Conservation (phyloP, 164 flowering plant species). For the Akebia trifoliata region DNA sequence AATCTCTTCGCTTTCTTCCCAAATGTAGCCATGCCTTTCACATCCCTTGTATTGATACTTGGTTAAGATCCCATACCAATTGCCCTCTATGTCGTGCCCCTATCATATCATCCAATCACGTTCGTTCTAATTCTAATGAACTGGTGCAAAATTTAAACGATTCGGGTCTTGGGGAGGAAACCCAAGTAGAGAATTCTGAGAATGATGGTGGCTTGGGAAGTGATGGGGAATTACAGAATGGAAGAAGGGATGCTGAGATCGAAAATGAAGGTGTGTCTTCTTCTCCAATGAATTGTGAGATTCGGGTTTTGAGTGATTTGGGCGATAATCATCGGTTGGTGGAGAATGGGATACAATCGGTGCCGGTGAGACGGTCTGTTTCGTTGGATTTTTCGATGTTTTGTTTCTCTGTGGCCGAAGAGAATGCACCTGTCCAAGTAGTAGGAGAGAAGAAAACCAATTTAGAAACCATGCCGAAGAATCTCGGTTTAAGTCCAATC, state of each 20-base stretch:
- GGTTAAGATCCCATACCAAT: conserved; percentile 58
- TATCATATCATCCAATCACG: conserved; percentile 21
- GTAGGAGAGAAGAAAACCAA: conserved; percentile 9
- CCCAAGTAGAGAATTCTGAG: conserved; percentile 24
- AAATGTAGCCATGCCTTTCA: conserved; percentile 79
- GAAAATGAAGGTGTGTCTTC: conserved; percentile 4
- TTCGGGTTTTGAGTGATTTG: conserved; percentile 31
- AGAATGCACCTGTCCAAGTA: conserved; percentile 11
- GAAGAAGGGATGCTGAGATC: too few relatives aligned
- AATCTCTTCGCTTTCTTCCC: conserved; percentile 52
- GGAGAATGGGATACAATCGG: conserved; percentile 23
- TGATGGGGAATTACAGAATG: conserved; percentile 1
- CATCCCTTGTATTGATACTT: conserved; percentile 63
- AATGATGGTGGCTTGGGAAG: conserved; percentile 13
- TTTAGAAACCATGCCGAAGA: conserved; percentile 11
- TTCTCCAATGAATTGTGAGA: background rate
- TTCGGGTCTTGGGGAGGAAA: conserved; percentile 8
- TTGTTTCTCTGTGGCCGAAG: conserved; percentile 22
- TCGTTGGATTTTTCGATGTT: conserved; percentile 46
- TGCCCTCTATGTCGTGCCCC: conserved; percentile 65
- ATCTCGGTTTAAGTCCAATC: conserved; percentile 24
- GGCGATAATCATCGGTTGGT: conserved; percentile 10
- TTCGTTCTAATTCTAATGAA: background rate
- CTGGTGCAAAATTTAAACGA: conserved; percentile 6
- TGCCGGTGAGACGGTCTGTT: conserved; percentile 43